These are phyloP conservation scores for Guillardia theta DNA, from an alignment of 78 protist species.

Conservation along the genomic window DNA sequence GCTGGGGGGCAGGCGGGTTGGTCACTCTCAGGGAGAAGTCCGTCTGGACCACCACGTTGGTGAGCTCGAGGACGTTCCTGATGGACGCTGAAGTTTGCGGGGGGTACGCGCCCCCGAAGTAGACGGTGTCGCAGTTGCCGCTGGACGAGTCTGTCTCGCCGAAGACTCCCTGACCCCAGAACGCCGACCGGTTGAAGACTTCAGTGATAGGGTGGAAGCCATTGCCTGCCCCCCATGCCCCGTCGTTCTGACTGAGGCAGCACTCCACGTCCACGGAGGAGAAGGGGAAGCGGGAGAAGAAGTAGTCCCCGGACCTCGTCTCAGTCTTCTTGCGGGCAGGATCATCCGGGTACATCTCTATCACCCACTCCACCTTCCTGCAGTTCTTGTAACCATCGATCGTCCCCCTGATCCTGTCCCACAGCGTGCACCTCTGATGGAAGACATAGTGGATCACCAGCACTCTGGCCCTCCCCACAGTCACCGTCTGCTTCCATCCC, in stretches of 20 bases:
- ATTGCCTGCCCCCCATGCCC: neutral
- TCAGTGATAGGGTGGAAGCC: neutral
- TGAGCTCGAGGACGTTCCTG: no score
- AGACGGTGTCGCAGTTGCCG: conserved; percentile 2
- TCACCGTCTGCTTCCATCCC: conserved; percentile 11
- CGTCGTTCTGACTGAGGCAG: neutral
- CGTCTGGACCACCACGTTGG: no score
- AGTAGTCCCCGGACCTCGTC: neutral
- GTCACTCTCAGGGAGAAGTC: no score
- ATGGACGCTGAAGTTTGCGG: no score
- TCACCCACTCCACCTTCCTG: neutral
- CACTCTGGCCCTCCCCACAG: neutral
- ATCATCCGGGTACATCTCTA: neutral
- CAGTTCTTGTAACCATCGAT: neutral
- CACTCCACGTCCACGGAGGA: neutral
- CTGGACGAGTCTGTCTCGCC: neutral
- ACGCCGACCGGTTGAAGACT: no score
- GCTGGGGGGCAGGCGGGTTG: no score
- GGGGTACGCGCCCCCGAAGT: no score
- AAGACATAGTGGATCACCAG: neutral
- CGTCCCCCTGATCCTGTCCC: neutral
- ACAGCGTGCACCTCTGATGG: neutral
- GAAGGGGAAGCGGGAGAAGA: neutral
- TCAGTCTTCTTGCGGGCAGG: neutral
- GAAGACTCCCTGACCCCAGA: conserved; percentile 33